phyloP scores from a whole-genome alignment of 2,329 filamentous ascomycete genomes.

The Sclerotinia nivalis region DNA sequence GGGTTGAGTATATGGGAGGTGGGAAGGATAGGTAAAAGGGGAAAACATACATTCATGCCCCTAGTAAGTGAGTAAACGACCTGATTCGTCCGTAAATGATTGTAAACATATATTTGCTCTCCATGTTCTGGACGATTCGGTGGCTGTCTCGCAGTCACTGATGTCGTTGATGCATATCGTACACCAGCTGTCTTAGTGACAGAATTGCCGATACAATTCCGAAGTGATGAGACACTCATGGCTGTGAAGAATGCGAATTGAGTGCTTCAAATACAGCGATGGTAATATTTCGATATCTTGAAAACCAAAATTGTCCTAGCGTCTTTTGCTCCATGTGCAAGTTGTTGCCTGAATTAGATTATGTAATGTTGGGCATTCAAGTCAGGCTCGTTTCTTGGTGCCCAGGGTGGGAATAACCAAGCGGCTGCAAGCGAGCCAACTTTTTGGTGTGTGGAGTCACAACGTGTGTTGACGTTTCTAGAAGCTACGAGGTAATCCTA shows the following conservation, averaged over 20 bases:
- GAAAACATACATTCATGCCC: slow-evolving; percentile 40
- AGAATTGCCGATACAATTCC: slow-evolving; percentile 20
- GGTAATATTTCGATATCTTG: slow-evolving; percentile 21
- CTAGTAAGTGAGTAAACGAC: slow-evolving; percentile 45
- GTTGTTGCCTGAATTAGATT: background rate
- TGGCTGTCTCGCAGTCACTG: slow-evolving; percentile 9
- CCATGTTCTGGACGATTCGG: slow-evolving; percentile 38
- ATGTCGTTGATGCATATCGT: slow-evolving; percentile 27
- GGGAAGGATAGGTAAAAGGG: background rate
- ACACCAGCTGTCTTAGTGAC: slow-evolving; percentile 14
- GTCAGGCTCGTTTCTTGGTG: slow-evolving; percentile 15
- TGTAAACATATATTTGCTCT: slow-evolving; percentile 44
- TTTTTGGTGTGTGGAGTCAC: slow-evolving; percentile 7
- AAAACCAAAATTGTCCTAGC: slow-evolving; percentile 25
- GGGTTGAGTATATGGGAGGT: background rate
- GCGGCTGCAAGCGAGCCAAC: slow-evolving; percentile 5
- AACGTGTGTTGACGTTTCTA: slow-evolving; percentile 19
- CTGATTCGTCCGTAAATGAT: slow-evolving; percentile 45
- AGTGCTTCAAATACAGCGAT: background rate
- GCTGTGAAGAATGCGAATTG: slow-evolving; percentile 23
- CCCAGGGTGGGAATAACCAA: background rate
- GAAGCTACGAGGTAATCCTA: slow-evolving; percentile 16
- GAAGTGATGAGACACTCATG: slow-evolving; percentile 29
- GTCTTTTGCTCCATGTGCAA: slow-evolving; percentile 1
- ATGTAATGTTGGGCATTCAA: slow-evolving; percentile 2